phyloP scores from a whole-genome alignment of 345 rosid species.

The Linum trigynum region DNA sequence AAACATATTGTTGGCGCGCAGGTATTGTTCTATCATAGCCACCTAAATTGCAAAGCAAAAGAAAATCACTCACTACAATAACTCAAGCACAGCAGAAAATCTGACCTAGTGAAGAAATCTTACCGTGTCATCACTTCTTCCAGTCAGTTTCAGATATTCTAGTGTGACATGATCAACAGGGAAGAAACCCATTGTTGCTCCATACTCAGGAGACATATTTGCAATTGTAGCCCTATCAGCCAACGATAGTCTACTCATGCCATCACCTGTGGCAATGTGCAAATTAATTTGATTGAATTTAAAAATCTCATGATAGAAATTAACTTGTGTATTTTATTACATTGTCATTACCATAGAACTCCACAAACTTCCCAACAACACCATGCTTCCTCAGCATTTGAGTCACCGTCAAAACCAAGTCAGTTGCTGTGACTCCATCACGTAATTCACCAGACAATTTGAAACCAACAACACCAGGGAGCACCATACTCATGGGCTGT shows the following conservation, averaged over 20 bases:
- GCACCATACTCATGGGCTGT: conserved; percentile 93
- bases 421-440: conserved; percentile 88
- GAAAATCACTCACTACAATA: not conserved
- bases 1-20: conserved; percentile 2
- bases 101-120: not conserved
- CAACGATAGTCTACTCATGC: conserved; percentile 21
- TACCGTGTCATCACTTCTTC: conserved; percentile 26
- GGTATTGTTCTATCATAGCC: conserved; percentile 5
- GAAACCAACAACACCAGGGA: conserved; percentile 87
- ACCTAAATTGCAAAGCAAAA: not conserved
- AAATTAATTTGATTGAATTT: not conserved
- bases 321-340: not conserved
- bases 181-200: conserved; percentile 30
- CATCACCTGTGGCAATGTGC: conserved; percentile 13
- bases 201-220: conserved; percentile 29
- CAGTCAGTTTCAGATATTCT: conserved; percentile 23
- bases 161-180: conserved; percentile 30
- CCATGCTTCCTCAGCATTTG: conserved; percentile 85
- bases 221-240: conserved; percentile 30
- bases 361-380: conserved; percentile 28
- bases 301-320: not conserved
- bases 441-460: conserved; percentile 53
- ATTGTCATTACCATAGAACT: conserved; percentile 21
- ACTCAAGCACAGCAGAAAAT: not conserved
- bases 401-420: conserved; percentile 78